Evolutionary conservation across 179 eudicot species (phyloP).

Genomic region (Heliamphora pulchella): DNA sequence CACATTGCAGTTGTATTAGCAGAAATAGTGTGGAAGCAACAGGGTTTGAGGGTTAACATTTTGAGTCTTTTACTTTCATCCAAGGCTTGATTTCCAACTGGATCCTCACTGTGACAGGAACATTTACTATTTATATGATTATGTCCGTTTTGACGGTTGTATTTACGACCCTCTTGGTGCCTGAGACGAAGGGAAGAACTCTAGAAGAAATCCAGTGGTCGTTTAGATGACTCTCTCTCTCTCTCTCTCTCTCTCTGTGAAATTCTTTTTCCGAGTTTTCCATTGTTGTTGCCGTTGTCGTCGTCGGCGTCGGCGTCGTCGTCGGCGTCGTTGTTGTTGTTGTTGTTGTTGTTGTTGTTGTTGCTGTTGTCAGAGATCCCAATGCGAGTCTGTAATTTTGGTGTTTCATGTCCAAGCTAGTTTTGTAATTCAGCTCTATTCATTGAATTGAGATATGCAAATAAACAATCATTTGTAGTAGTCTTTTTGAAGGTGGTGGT

Average conservation of each 20-base stretch:
- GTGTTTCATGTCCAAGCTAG: neutral
- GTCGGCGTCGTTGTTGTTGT: no score
- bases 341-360: neutral
- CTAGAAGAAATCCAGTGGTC: conserved; percentile 87
- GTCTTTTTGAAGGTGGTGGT: neutral
- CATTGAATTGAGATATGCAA: conserved; percentile 3
- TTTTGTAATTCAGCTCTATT: neutral
- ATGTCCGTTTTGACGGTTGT: conserved; percentile 50
- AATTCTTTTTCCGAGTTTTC: conserved; percentile 2
- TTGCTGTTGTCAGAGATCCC: neutral
- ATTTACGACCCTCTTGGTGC: conserved; percentile 60
- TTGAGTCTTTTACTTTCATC: neutral
- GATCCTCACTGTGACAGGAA: conserved; percentile 38
- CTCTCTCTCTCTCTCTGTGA: neutral
- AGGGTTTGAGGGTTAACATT: neutral
- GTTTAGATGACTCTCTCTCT: conserved; percentile 8
- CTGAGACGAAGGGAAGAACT: conserved; percentile 88
- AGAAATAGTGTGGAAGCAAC: neutral
- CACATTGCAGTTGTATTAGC: neutral
- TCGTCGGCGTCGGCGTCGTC: neutral
- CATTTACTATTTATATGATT: conserved; percentile 57
- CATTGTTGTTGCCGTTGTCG: neutral
- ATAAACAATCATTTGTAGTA: neutral
- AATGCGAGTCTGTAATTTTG: neutral
- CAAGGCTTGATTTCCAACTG: conserved; percentile 2